Evolutionary conservation across 768 basidiomycete genomes (phyloP).

Genomic region (Coprinopsis marcescibilis): DNA sequence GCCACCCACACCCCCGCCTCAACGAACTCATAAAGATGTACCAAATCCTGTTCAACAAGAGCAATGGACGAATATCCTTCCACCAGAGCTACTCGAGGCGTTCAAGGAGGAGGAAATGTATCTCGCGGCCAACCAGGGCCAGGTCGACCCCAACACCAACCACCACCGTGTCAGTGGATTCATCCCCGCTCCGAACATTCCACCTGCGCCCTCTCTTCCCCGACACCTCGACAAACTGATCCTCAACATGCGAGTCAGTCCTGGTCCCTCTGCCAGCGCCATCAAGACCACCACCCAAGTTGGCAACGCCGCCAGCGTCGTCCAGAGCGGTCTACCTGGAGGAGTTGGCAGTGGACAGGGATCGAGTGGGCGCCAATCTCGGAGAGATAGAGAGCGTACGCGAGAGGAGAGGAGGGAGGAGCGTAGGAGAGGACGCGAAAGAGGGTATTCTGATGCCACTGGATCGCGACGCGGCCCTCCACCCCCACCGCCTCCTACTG

Average conservation of each 20-base stretch:
- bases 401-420: conserved; percentile 17
- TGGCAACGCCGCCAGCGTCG: conserved; percentile 9
- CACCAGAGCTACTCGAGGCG: conserved; percentile 70
- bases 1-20: conserved; percentile 21
- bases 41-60: conserved; percentile 26
- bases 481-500: conserved; percentile 25
- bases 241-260: conserved; percentile 51
- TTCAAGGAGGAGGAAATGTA: conserved; percentile 81
- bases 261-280: conserved; percentile 16
- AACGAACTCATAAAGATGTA: conserved; percentile 20
- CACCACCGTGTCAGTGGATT: conserved; percentile 30
- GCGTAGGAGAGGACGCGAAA: conserved; percentile 17
- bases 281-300: conserved; percentile 7
- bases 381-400: conserved; percentile 9
- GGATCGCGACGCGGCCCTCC: conserved; percentile 11
- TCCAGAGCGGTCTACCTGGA: conserved; percentile 9
- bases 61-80: conserved; percentile 76
- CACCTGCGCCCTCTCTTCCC: conserved; percentile 83
- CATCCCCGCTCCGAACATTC: conserved; percentile 70
- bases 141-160: conserved; percentile 21
- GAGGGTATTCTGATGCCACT: conserved; percentile 14
- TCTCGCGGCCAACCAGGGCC: conserved; percentile 42
- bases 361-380: conserved; percentile 6
- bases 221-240: conserved; percentile 93
- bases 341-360: conserved; percentile 28